These are phyloP conservation scores for Carex arenaria DNA, from an alignment of 202 grass and related monocot species.

Conservation along the genomic window DNA sequence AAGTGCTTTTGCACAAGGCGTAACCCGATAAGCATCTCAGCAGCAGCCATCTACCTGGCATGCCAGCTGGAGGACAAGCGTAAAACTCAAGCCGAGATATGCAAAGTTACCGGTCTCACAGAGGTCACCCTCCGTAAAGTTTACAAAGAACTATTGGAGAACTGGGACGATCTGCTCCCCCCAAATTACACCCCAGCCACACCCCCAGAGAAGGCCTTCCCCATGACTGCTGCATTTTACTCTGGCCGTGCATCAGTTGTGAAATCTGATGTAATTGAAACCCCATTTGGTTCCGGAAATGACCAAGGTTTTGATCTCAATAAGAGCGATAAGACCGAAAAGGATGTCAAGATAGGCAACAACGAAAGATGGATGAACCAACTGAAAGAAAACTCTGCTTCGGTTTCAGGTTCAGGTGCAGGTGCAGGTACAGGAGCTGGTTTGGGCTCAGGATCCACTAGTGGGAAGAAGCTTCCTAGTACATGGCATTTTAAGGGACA, in stretches of 20 bases:
- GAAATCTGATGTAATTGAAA: constrained; percentile 49
- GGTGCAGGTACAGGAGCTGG: neutral
- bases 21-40: constrained; percentile 98
- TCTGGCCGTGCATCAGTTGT: constrained; percentile 51
- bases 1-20: constrained; percentile 91
- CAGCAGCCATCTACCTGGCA: constrained; percentile 93
- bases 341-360: constrained; percentile 1
- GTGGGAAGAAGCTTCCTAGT: constrained; percentile 31
- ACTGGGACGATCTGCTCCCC: constrained; percentile 88
- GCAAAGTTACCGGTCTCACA: constrained; percentile 89
- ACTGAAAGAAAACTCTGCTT: constrained; percentile 2
- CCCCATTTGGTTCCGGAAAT: constrained; percentile 44
- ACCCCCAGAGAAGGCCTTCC: constrained; percentile 88
- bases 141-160: constrained; percentile 94
- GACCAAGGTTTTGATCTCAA: constrained; percentile 40
- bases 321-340: constrained; percentile 28
- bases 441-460: neutral
- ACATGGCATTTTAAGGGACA: constrained; percentile 56
- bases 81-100: constrained; percentile 97
- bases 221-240: constrained; percentile 61
- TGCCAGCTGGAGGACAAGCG: constrained; percentile 97
- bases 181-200: constrained; percentile 85
- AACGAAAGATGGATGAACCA: constrained; percentile 19
- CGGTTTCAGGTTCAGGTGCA: neutral
- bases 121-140: constrained; percentile 98